phyloP scores from a whole-genome alignment of 306 rosid species.

The Vachellia pachyceras region DNA sequence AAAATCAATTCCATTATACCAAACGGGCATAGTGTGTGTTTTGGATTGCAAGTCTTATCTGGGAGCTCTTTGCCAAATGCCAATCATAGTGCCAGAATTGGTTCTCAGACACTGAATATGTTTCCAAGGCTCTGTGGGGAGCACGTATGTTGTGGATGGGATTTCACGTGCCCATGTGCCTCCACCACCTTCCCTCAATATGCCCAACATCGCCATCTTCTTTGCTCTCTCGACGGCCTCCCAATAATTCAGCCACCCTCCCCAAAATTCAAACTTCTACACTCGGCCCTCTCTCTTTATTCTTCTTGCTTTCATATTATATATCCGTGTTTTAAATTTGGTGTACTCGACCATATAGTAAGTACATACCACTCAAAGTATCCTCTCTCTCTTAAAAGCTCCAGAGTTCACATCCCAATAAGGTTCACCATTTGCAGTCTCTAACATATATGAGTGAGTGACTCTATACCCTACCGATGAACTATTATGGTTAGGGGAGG shows the following conservation, averaged over 20 bases:
- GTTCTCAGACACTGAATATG: slow-evolving; percentile 22
- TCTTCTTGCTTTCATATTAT: neutral
- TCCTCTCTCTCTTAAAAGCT: neutral
- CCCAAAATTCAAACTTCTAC: slow-evolving; percentile 35
- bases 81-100: slow-evolving; percentile 28
- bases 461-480: neutral
- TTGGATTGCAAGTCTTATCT: neutral
- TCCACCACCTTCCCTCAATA: slow-evolving; percentile 50
- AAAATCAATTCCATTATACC: too few species aligned
- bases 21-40: too few species aligned
- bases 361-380: neutral
- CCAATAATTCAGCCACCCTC: slow-evolving; percentile 33
- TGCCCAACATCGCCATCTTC: slow-evolving; percentile 29
- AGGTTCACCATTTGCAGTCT: neutral
- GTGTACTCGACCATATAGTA: too few species aligned
- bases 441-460: neutral
- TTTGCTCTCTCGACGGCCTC: slow-evolving; percentile 25
- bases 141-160: slow-evolving; percentile 74
- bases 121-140: slow-evolving; percentile 40
- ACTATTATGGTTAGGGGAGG: neutral
- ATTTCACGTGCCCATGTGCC: slow-evolving; percentile 59
- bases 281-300: neutral
- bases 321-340: neutral
- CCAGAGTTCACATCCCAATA: neutral
- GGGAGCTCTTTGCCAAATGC: slow-evolving; percentile 35